A percentile compares a stretch with the other conserved stretches of the same genome.
Conservation (phyloP, 1,284 basidiomycete genomes). For the Ustilago esculenta region DNA sequence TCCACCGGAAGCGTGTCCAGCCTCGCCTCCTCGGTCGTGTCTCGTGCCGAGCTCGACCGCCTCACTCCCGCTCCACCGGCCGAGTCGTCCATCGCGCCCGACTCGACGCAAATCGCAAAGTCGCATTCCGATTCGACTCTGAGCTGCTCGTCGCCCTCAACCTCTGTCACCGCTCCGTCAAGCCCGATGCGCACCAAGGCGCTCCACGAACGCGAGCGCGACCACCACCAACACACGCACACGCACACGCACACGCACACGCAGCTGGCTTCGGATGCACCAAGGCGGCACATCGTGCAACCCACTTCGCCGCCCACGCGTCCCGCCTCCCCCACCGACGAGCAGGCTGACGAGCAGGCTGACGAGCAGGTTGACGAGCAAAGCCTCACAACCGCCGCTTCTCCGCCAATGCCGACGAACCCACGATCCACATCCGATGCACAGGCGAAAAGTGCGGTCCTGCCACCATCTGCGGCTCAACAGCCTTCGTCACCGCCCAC, state of each 20-base stretch:
- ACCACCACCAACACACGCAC: neutral
- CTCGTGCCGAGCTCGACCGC: conserved; percentile 21
- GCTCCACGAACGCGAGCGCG: neutral
- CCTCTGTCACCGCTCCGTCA: conserved; percentile 27
- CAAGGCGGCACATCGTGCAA: conserved; percentile 2
- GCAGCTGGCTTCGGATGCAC: neutral
- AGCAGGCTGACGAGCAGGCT: neutral
- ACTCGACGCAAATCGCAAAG: conserved; percentile 6
- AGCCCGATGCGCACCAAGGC: conserved; percentile 7
- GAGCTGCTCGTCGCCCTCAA: conserved; percentile 11
- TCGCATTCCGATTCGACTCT: conserved; percentile 4
- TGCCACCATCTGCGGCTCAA: neutral
- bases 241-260: too few relatives aligned
- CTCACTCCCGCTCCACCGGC: conserved; percentile 11
- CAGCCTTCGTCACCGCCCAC: conserved; percentile 1
- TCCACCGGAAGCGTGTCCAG: conserved; percentile 52
- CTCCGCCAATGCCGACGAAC: neutral
- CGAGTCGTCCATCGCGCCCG: conserved; percentile 12
- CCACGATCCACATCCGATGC: neutral
- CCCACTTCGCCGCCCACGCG: conserved; percentile 1
- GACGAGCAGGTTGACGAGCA: neutral
- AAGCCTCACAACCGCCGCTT: neutral
- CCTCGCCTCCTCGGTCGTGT: conserved; percentile 29
- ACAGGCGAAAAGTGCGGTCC: neutral
- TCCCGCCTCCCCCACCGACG: neutral